Percentiles rank a stretch among this genome's conserved stretches.
Evolutionary conservation across 1,284 basidiomycete species (phyloP).

Genomic region (Cutaneotrichosporon sp.): DNA sequence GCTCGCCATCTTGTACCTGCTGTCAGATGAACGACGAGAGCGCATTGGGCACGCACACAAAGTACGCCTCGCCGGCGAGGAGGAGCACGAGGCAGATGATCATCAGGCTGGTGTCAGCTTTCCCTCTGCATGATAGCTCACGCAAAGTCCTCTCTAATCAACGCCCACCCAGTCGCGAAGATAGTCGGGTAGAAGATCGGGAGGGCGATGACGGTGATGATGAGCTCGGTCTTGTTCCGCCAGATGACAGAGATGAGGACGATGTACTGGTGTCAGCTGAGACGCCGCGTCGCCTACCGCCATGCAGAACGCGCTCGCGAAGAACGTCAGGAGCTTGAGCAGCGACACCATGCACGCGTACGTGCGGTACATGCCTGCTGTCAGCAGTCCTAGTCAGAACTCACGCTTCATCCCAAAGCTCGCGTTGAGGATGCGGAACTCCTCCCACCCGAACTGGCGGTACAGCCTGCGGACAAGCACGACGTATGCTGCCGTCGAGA

Average conservation of each 20-base stretch:
- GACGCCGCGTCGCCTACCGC: slow-evolving; percentile 61
- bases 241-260: slow-evolving; percentile 43
- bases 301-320: slow-evolving; percentile 80
- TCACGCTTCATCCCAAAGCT: slow-evolving; percentile 73
- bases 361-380: slow-evolving; percentile 68
- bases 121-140: slow-evolving; percentile 13
- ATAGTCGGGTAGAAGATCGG: slow-evolving; percentile 65
- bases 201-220: slow-evolving; percentile 78
- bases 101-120: slow-evolving; percentile 73
- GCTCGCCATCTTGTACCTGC: slow-evolving; percentile 45
- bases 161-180: slow-evolving; percentile 53
- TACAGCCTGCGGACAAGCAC: slow-evolving; percentile 77
- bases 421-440: slow-evolving; percentile 83
- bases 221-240: slow-evolving; percentile 52
- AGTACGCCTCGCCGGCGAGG: slow-evolving; percentile 77
- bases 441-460: slow-evolving; percentile 85
- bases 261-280: slow-evolving; percentile 30
- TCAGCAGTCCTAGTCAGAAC: too few relatives aligned
- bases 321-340: slow-evolving; percentile 86
- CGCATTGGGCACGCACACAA: slow-evolving; percentile 58
- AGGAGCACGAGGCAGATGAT: slow-evolving; percentile 75
- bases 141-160: slow-evolving; percentile 34
- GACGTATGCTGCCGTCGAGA: slow-evolving; percentile 72
- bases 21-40: background rate
- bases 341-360: slow-evolving; percentile 84